Conservation (phyloP, 495 filamentous ascomycete species). For the Recurvomyces mirabilis region DNA sequence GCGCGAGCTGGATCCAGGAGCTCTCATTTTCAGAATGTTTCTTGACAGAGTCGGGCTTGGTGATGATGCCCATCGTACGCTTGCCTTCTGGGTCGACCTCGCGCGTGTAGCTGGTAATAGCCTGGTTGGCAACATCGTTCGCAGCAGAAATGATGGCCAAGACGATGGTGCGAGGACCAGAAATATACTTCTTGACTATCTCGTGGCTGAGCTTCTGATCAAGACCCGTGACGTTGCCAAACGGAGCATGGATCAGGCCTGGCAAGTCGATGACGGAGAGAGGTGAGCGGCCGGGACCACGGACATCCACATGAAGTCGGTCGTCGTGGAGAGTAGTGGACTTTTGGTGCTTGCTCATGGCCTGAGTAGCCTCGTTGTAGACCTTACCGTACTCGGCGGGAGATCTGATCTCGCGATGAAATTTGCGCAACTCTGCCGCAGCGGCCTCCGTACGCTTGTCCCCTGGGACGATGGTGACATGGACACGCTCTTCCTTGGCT, state of each 20-base stretch:
- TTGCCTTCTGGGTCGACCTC: constrained; percentile 4
- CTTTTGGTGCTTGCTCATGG: constrained; percentile 5
- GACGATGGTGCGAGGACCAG: constrained; percentile 16
- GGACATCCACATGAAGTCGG: constrained; percentile 11
- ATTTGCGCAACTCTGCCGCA: no score
- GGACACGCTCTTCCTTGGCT: constrained; percentile 1
- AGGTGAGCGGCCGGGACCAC: constrained; percentile 3
- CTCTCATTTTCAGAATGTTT: no score
- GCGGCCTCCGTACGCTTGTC: constrained; percentile 1
- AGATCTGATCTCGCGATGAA: no score
- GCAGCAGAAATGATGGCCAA: constrained; percentile 14
- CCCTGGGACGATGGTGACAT: constrained; percentile 1
- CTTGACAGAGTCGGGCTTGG: constrained; percentile 16
- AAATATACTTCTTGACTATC: constrained; percentile 11
- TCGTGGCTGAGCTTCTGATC: constrained; percentile 10
- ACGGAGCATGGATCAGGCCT: constrained; percentile 7
- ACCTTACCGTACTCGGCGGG: no score
- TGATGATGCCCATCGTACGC: constrained; percentile 13
- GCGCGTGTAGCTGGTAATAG: constrained; percentile 9
- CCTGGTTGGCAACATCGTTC: constrained; percentile 14
- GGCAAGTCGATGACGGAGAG: constrained; percentile 14
- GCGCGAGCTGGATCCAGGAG: no score
- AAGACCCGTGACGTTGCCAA: constrained; percentile 6
- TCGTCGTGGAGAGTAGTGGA: constrained; percentile 11
- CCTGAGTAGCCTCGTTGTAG: constrained; percentile 4